Evolutionary conservation across 768 basidiomycete species (phyloP).

Genomic region (Termitomyces sp.): DNA sequence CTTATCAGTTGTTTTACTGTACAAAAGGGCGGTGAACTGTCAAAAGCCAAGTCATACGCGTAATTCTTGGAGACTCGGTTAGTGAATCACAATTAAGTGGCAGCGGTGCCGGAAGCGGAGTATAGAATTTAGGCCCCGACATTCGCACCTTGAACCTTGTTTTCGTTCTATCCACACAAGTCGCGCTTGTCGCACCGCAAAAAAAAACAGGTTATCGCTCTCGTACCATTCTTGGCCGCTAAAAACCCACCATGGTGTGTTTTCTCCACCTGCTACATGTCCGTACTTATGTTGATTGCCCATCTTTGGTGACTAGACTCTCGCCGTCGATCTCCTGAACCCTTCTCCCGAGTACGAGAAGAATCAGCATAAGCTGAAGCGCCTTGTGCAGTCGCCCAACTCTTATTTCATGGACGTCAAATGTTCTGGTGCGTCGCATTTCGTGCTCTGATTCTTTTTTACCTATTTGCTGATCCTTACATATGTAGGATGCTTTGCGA

Average conservation of each 20-base stretch:
- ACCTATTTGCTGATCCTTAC: constrained; percentile 8
- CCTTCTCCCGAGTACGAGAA: constrained; percentile 82
- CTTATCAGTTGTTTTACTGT: neutral
- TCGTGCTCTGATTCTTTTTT: neutral
- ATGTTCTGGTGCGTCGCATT: constrained; percentile 74
- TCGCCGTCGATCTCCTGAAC: constrained; percentile 97
- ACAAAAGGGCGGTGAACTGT: neutral
- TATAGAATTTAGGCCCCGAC: constrained; percentile 24
- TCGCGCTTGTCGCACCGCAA: constrained; percentile 21
- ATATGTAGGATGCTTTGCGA: constrained; percentile 83
- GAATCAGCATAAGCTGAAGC: constrained; percentile 97
- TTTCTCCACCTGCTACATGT: neutral
- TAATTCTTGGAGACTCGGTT: no score
- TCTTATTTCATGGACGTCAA: constrained; percentile 99
- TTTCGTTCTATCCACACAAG: constrained; percentile 32
- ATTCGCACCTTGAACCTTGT: constrained; percentile 32
- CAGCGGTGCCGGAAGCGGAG: constrained; percentile 22
- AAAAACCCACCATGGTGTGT: constrained; percentile 27
- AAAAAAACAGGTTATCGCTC: constrained; percentile 23
- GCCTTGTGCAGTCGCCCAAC: constrained; percentile 96
- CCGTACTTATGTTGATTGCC: neutral
- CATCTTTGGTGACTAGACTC: constrained; percentile 50
- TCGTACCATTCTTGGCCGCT: constrained; percentile 14
- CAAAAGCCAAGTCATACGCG: neutral
- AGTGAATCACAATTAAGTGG: constrained; percentile 1